phyloP scores from a whole-genome alignment of 2,329 filamentous ascomycete genomes.

The Stylonectria norvegica region DNA sequence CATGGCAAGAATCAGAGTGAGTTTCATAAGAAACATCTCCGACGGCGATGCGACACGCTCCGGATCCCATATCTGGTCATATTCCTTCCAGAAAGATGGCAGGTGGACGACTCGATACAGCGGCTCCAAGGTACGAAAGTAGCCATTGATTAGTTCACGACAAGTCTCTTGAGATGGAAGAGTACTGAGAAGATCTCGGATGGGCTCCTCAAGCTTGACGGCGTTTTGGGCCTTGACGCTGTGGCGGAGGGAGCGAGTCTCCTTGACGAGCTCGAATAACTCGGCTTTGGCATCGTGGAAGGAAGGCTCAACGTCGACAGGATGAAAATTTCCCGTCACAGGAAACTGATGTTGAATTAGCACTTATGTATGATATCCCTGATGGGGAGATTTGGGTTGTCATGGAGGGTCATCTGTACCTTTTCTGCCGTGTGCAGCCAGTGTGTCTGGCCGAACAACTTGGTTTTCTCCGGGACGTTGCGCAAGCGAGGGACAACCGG shows the following conservation, averaged over 20 bases:
- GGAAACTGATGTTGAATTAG: slow-evolving; percentile 19
- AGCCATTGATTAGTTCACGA: slow-evolving; percentile 20
- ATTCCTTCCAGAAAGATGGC: slow-evolving; percentile 22
- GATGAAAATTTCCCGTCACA: slow-evolving; percentile 22
- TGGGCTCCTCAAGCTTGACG: slow-evolving; percentile 16
- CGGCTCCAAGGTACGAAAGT: slow-evolving; percentile 26
- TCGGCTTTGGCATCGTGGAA: slow-evolving; percentile 25
- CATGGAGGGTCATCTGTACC: slow-evolving; percentile 5
- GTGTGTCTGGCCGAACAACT: slow-evolving; percentile 27
- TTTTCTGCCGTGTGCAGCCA: slow-evolving; percentile 28
- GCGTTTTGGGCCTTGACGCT: slow-evolving; percentile 15
- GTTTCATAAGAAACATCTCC: slow-evolving; percentile 19
- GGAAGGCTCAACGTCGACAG: slow-evolving; percentile 23
- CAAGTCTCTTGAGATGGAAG: slow-evolving; percentile 18
- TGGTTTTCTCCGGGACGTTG: slow-evolving; percentile 26
- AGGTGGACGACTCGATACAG: slow-evolving; percentile 25
- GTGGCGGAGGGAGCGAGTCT: slow-evolving; percentile 18
- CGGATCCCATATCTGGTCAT: slow-evolving; percentile 17
- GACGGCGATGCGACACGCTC: slow-evolving; percentile 4
- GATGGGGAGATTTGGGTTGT: background rate
- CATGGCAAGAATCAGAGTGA: slow-evolving; percentile 21
- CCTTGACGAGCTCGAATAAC: slow-evolving; percentile 18
- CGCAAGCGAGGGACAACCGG: slow-evolving; percentile 22
- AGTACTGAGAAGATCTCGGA: slow-evolving; percentile 16
- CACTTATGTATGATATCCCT: background rate